Evolutionary conservation across 768 basidiomycete genomes (phyloP), one percentile per base, ranked within the genome.

Genomic region (Naganishia vaughanmartiniae): DNA sequence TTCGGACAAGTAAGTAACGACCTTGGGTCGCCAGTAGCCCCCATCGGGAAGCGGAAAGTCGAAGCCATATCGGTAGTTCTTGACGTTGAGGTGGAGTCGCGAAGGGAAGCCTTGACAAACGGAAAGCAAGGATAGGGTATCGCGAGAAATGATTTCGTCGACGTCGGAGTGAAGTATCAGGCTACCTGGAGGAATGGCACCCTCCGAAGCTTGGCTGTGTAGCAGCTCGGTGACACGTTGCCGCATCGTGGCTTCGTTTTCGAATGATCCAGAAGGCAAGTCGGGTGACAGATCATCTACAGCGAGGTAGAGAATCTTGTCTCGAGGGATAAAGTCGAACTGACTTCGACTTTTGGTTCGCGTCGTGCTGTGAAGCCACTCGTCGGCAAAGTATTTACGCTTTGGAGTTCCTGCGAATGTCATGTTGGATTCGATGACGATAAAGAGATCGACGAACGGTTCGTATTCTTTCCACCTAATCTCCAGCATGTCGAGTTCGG

Each of bases 401-500:
- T 75, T 74, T 17, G 74, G 70, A 21, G 69, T 39, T 11, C 76
- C 76, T 11, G 74, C 70, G 55, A 73, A 75, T 4, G 76, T 75
- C 65, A 70, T 66, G 56, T 73, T 71, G 15, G 70, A 45, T 67
- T 76, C 76, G 54, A 76, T 65, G 28, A 76, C 71, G 33, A 76
- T 34, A 36, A 74, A 76, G 12, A 51, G 63, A n/a, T 65, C 53
- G 24, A 76, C 74, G 46, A 65, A 69, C 28, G 67, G 67, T 21
- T 56, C 70, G 39, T 75, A 75, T 65, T 76, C 76, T 46, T 63
- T 68, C 68, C 75, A 66, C 42, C 74, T 53, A 30, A 76, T 75
- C 53, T 76, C 74, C n/a, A 76, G 57, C 73, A 75, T 74, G 57
- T 76, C 76, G 26, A 76, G 56, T 54, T 76, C 74, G 33, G 70